Base-by-base conservation (phyloP, 2,329 filamentous ascomycete species). In the Acrocalymma vagum region DNA sequence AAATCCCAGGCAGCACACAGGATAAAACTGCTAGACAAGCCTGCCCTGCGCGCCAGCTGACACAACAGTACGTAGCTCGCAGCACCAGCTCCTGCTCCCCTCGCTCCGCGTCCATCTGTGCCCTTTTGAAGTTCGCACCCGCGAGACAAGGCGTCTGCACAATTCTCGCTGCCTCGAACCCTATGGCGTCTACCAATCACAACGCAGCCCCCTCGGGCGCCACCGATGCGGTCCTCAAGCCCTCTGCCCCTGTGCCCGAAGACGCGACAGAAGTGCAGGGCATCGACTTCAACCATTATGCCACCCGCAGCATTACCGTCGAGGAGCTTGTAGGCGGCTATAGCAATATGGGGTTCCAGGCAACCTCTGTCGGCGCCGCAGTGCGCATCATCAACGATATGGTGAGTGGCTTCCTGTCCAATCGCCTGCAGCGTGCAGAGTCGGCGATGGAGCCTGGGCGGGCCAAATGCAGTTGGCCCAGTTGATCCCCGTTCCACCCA, bases 321-420 rank as follows among this genome's bases (percentile, higher is more conserved):
- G 87, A 91, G 22, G 89, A 96, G 66, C 79, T 99, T 52, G 81
- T 94, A 16, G 78, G 84, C 39, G 86, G 86, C 45, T 94, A 97
- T 86, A 81, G 81, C 38, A 79, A 85, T 70, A 96, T 95, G 87
- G 94, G 88, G 11, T 91, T 91, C 59, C 88, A 92, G 69, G 87
- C 86, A 18, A 87, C 81, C 42, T 86, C 90, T 14, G 86, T 96
- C 56, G 87, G 86, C 22, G 90, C 95, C 63, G 94, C 93, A 9
- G 85, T 94, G 49, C 81, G 88, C 45, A 95, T 97, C 63, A 91
- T 99, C 68, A 94, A 99, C 65, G 85, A 90, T 48, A 99, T 99
- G 94, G 91, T 95, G 53, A 63, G 66, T 65, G 45, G 39, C 41
- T 45, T 41, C n/a, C n/a, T 43, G 38, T 44, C 49, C 29, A 29